Percentiles rank a stretch among this genome's conserved stretches.
Conservation (phyloP, 192 early-diverging fungal species). For the Backusella macrospora region DNA sequence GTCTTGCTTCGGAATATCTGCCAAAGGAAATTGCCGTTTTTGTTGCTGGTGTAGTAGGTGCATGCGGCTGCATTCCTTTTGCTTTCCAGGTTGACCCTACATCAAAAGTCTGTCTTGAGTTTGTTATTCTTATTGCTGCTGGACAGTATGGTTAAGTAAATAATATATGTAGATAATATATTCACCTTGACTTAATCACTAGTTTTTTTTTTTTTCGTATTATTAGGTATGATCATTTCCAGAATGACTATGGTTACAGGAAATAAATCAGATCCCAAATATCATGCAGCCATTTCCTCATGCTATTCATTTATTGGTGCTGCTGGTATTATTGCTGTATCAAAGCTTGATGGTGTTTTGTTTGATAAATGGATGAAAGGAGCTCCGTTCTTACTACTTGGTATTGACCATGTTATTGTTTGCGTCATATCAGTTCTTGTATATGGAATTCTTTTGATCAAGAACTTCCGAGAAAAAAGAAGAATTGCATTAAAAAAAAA, state of each 20-base stretch:
- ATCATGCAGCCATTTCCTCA: slow-evolving; percentile 66
- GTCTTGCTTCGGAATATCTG: slow-evolving; percentile 42
- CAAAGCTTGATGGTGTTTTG: slow-evolving; percentile 62
- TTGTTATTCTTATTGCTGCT: slow-evolving; percentile 53
- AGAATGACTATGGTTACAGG: slow-evolving; percentile 65
- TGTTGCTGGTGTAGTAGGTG: slow-evolving; percentile 52
- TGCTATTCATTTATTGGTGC: slow-evolving; percentile 65
- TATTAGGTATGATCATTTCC: slow-evolving; percentile 67
- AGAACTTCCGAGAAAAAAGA: neutral
- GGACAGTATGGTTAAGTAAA: slow-evolving; percentile 44
- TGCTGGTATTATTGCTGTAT: slow-evolving; percentile 63
- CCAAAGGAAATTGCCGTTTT: slow-evolving; percentile 43
- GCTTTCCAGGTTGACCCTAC: slow-evolving; percentile 51
- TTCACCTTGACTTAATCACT: neutral
- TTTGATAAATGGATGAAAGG: slow-evolving; percentile 57
- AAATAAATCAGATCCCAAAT: slow-evolving; percentile 43
- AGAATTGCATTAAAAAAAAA: neutral
- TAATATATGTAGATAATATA: neutral
- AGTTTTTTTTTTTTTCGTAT: slow-evolving; percentile 5
- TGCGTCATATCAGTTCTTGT: slow-evolving; percentile 37
- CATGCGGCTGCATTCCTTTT: slow-evolving; percentile 54
- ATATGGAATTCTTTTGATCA: neutral
- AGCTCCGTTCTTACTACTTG: slow-evolving; percentile 53
- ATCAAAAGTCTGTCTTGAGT: slow-evolving; percentile 43
- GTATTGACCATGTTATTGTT: slow-evolving; percentile 43